Percentiles rank a stretch among this genome's conserved stretches.
Conservation (phyloP, 2,329 filamentous ascomycete genomes). For the Shiraia sp. region DNA sequence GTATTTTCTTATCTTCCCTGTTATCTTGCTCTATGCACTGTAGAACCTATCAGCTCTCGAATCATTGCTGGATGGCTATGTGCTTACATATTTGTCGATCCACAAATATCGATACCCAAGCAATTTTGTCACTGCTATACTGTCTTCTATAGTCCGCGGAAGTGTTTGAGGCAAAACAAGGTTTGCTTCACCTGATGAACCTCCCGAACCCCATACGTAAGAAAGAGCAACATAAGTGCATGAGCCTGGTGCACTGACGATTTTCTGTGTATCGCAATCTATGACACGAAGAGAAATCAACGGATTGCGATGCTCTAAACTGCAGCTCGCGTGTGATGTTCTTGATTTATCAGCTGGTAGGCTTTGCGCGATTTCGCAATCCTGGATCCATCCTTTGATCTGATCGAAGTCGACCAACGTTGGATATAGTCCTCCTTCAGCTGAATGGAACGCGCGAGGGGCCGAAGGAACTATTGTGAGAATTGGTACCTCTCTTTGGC, state of each 20-base stretch:
- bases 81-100: neutral
- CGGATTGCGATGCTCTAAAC: neutral
- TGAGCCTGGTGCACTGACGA: neutral
- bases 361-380: neutral
- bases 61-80: too few species aligned
- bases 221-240: constrained; percentile 8
- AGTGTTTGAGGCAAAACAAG: neutral
- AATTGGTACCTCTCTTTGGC: too few species aligned
- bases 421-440: too few species aligned
- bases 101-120: neutral
- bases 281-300: neutral
- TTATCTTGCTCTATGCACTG: neutral
- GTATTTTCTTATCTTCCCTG: neutral
- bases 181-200: neutral
- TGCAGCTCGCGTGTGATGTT: neutral
- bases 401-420: too few species aligned
- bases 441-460: too few species aligned
- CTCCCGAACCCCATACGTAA: constrained; percentile 6
- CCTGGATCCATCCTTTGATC: too few species aligned
- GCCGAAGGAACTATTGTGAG: too few species aligned
- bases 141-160: constrained; percentile 2
- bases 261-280: constrained; percentile 1
- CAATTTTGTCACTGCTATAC: neutral
- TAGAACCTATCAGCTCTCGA: neutral
- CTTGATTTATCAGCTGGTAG: neutral